Evolutionary conservation across 345 rosid species (phyloP).

Genomic region (Gossypium ekmanianum): DNA sequence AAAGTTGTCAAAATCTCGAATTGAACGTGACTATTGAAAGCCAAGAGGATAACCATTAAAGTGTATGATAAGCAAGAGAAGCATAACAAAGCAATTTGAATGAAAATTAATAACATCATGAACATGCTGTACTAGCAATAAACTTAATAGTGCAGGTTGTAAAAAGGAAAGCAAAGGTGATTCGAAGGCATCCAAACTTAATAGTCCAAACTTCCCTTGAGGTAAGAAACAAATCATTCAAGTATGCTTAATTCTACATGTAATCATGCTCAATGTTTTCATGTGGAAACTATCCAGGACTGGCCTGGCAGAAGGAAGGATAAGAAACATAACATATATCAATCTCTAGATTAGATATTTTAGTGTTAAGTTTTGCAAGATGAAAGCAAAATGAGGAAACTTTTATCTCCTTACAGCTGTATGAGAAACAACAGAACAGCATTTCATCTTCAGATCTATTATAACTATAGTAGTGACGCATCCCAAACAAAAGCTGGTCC

Average conservation of each 20-base stretch:
- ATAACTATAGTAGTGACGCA: background rate
- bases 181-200: background rate
- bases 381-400: no score
- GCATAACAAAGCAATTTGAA: background rate
- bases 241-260: background rate
- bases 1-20: slow-evolving; percentile 74
- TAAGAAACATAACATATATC: background rate
- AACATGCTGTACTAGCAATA: background rate
- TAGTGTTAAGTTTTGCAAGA: no score
- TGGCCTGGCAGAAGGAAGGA: background rate
- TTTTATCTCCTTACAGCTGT: no score
- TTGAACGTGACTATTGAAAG: slow-evolving; percentile 61
- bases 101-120: background rate
- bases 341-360: background rate
- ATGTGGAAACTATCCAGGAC: background rate
- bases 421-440: background rate
- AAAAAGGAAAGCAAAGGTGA: background rate
- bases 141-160: background rate
- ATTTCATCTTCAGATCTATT: background rate
- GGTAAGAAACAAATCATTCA: background rate
- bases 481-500: slow-evolving; percentile 9
- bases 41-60: slow-evolving; percentile 18
- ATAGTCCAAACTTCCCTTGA: no score
- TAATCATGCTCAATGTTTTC: background rate
- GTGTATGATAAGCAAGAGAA: slow-evolving; percentile 13